Base-by-base conservation (phyloP, 495 filamentous ascomycete genomes). In the Penicillium steckii region DNA sequence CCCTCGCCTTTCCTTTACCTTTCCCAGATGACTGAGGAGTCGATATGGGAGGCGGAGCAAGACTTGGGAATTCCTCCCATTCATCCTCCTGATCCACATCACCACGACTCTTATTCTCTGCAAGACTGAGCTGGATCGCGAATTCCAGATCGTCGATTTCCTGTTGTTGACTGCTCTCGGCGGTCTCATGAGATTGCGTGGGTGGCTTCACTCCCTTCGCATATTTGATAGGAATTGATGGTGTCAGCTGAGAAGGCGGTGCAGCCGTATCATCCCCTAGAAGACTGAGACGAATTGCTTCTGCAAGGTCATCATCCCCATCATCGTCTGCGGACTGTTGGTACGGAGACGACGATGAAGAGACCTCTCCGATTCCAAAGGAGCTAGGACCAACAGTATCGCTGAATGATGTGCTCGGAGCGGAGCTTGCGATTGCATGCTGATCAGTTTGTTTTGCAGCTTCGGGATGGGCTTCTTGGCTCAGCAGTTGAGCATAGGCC, bases 401-500 rank as follows among this genome's bases (percentile, higher is more conserved):
- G 62, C 68, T 70, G 50, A 72, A 55, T 38, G 76, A 70, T 57
- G 78, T 55, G 57, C 76, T 72, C 35, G 66, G 46, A 49, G 72
- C 52, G 60, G 77, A 78, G 18, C 73, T 81, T 6, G 80, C 80
- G 12, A 70, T 67, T 17, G 71, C 66, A 29, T 38, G 47, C n/a
- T 40, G 48, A 5, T 81, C 75, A 19, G 69, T 73, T 9, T 76
- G 76, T 43, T 83, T 82, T 50, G 81, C 73, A 52, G 84, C 79
- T 19, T 90, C 85, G 18, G 76, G 71, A 44, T 85, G 85, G 0
- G 84, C 71, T 67, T 98, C 95, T 58, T 93, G 80, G 42, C 90
- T 95, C 17, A 98, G 71, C 75, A 97, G 81, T 46, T 86, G 84
- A 2, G 93, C 94, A 67, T 97, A 98, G 10, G 84, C 87, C 25